These are phyloP conservation scores for Ganoderma resinaceum DNA, from an alignment of 1,284 basidiomycete genomes.

Conservation along the genomic window DNA sequence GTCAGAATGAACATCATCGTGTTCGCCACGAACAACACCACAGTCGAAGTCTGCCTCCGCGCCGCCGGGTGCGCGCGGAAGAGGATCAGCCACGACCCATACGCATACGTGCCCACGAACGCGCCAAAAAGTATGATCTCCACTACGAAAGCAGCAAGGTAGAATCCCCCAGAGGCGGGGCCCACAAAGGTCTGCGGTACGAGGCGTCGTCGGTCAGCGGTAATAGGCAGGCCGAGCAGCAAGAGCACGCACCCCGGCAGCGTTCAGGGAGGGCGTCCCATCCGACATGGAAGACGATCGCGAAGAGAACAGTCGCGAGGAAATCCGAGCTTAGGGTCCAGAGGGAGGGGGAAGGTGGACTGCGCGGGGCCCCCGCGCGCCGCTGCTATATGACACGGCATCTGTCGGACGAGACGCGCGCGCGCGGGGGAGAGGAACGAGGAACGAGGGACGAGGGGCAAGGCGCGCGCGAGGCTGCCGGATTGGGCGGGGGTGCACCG, in stretches of 20 bases:
- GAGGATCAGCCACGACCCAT: slow-evolving; percentile 15
- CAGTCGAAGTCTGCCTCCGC: slow-evolving; percentile 12
- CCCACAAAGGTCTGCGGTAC: slow-evolving; percentile 13
- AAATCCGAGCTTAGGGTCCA: not conserved
- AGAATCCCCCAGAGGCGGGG: slow-evolving; percentile 12
- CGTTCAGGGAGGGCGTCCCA: slow-evolving; percentile 12
- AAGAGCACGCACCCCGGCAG: slow-evolving; percentile 10
- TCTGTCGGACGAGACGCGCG: not conserved
- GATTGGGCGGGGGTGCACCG: not conserved
- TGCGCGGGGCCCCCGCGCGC: too few relatives aligned
- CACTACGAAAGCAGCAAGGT: slow-evolving; percentile 8
- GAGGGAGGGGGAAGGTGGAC: not conserved
- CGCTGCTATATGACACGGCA: not conserved
- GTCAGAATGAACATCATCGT: slow-evolving; percentile 17
- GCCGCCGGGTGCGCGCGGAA: slow-evolving; percentile 9
- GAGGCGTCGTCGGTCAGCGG: not conserved
- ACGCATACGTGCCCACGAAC: slow-evolving; percentile 5
- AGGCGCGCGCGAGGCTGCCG: too few relatives aligned
- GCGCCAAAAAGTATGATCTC: slow-evolving; percentile 12
- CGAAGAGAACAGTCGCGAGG: not conserved
- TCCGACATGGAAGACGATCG: slow-evolving; percentile 11
- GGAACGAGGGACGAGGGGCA: not conserved
- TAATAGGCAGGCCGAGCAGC: not conserved
- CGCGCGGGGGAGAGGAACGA: not conserved
- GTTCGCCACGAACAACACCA: slow-evolving; percentile 14